A percentile compares a stretch with the other conserved stretches of the same genome.
Conservation (phyloP, 306 rosid genomes). For the Cicer yamashitae region DNA sequence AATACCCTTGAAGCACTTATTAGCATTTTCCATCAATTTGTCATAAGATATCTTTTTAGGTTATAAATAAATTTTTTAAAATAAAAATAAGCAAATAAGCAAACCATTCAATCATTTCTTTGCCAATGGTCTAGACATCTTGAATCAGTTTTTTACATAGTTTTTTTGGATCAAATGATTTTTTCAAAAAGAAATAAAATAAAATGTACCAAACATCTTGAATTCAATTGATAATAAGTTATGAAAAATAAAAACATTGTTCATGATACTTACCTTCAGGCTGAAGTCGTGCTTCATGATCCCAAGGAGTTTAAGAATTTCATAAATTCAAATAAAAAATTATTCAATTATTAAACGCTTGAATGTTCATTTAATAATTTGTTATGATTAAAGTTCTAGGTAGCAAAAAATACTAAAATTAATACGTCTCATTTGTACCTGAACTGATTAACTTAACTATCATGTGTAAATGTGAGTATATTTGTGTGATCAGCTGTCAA, state of each 20-base stretch:
- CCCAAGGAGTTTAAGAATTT: background rate
- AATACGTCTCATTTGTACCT: constrained; percentile 4
- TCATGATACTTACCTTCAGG: background rate
- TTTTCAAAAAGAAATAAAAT: background rate
- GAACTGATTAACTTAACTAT: constrained; percentile 11
- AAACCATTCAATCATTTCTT: background rate
- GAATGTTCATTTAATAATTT: background rate
- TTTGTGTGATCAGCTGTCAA: constrained; percentile 38
- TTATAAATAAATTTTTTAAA: background rate
- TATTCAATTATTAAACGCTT: background rate
- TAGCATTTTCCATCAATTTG: background rate
- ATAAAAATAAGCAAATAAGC: background rate
- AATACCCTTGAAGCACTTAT: no score
- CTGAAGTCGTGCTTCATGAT: background rate
- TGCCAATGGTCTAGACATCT: background rate
- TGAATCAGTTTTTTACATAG: background rate
- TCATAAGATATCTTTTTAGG: background rate
- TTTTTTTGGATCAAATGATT: background rate
- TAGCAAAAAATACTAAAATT: constrained; percentile 8
- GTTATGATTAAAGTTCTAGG: background rate
- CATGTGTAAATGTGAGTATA: constrained; percentile 7
- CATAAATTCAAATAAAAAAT: background rate
- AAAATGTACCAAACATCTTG: background rate
- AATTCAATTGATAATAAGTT: background rate
- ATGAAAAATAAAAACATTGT: background rate